A percentile compares a stretch with the other conserved stretches of the same genome.
Conservation (phyloP, 768 basidiomycete genomes). For the Podaxis sp. region DNA sequence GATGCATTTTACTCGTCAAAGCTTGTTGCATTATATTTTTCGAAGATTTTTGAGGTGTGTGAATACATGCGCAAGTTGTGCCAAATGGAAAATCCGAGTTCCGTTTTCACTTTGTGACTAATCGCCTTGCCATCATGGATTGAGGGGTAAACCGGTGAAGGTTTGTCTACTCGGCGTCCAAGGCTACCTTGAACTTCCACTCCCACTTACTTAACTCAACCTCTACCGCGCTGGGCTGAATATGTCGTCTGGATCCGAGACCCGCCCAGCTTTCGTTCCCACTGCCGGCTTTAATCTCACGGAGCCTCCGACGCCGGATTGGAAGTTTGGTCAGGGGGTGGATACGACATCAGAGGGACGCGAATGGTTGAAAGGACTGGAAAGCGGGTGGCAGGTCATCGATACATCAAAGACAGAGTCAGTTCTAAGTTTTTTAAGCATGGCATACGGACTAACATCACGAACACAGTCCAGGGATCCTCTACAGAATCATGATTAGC, state of each 20-base stretch:
- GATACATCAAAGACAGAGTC: slow-evolving; percentile 33
- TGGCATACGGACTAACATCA: background rate
- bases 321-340: slow-evolving; percentile 36
- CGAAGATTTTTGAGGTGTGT: background rate
- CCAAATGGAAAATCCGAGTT: background rate
- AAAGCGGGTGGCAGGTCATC: slow-evolving; percentile 38
- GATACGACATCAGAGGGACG: slow-evolving; percentile 34
- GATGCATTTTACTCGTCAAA: background rate
- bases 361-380: slow-evolving; percentile 45
- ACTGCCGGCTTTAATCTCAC: slow-evolving; percentile 28
- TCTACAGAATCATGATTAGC: slow-evolving; percentile 50
- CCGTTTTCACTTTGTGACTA: background rate
- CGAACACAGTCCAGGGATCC: slow-evolving; percentile 16
- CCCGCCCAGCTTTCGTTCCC: slow-evolving; percentile 22
- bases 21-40: background rate
- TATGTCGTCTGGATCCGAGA: slow-evolving; percentile 6
- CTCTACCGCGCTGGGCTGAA: background rate
- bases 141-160: background rate
- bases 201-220: background rate
- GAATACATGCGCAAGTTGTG: background rate
- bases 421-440: background rate
- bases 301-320: slow-evolving; percentile 37
- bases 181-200: background rate
- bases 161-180: background rate
- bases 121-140: background rate